phyloP scores from a whole-genome alignment of 176 grass and related monocot genomes.

The Alloteropsis semialata region DNA sequence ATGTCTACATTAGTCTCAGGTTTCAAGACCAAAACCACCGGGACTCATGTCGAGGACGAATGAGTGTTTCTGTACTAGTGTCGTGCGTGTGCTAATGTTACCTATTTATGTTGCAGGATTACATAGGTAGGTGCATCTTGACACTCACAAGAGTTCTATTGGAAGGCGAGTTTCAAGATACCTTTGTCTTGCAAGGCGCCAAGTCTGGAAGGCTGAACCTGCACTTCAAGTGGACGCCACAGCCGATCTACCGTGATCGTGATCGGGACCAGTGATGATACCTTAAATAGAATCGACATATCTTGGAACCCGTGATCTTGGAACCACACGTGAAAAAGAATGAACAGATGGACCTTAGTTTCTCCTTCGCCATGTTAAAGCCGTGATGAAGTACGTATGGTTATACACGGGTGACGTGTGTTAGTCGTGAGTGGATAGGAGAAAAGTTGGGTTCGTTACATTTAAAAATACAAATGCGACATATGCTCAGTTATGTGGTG shows the following conservation, averaged over 20 bases:
- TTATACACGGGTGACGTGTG: no score
- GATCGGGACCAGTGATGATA: conserved; percentile 46
- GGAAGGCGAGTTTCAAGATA: conserved; percentile 83
- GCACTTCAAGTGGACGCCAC: conserved; percentile 85
- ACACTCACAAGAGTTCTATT: conserved; percentile 81
- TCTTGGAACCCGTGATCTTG: conserved; percentile 10
- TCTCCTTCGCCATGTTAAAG: not conserved
- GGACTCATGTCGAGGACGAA: no score
- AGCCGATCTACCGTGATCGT: conserved; percentile 81
- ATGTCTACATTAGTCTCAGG: no score
- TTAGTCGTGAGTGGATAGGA: no score
- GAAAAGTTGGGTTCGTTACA: no score
- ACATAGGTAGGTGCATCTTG: conserved; percentile 95
- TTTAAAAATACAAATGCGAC: not conserved
- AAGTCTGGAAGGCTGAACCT: conserved; percentile 92
- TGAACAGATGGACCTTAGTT: not conserved
- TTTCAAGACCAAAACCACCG: no score
- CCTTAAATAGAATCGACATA: not conserved
- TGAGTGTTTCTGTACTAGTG: no score
- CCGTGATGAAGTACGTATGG: not conserved
- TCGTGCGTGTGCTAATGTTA: not conserved
- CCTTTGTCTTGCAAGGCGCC: conserved; percentile 75
- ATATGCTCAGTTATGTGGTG: not conserved
- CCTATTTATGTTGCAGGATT: conserved; percentile 53
- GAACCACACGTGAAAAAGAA: not conserved